Percentiles rank a stretch among this genome's conserved stretches.
phyloP scores from a whole-genome alignment of 2,329 filamentous ascomycete genomes.

The Pseudogymnoascus sp. region DNA sequence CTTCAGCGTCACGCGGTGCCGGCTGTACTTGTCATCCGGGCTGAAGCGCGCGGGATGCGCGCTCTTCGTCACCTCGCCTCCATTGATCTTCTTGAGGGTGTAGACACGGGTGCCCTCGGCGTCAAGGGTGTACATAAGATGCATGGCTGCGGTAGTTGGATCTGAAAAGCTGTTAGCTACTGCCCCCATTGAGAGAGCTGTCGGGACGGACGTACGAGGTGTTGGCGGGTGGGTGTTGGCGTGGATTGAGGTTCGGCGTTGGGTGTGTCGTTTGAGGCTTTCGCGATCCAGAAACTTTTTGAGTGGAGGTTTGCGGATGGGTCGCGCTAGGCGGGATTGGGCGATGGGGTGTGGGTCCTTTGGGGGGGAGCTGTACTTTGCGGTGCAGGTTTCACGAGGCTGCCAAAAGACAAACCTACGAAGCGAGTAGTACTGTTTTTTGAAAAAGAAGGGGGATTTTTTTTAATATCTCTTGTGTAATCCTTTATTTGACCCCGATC shows the following conservation, averaged over 20 bases:
- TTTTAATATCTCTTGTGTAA: neutral
- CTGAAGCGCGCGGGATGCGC: slow-evolving; percentile 95
- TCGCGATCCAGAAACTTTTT: neutral
- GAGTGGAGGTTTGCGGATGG: neutral
- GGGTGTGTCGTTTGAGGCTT: neutral
- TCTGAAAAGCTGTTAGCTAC: neutral
- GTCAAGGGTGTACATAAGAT: slow-evolving; percentile 82
- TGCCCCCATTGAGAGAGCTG: neutral
- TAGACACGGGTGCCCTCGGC: slow-evolving; percentile 78
- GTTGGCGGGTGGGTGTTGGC: neutral
- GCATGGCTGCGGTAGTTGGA: slow-evolving; percentile 37
- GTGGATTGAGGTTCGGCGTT: neutral
- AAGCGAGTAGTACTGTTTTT: neutral
- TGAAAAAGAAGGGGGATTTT: neutral
- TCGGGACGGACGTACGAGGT: neutral
- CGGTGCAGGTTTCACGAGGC: neutral
- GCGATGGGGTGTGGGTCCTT: neutral
- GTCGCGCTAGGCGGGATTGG: neutral
- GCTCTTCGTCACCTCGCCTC: slow-evolving; percentile 84
- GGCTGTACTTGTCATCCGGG: slow-evolving; percentile 97
- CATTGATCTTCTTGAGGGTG: slow-evolving; percentile 84
- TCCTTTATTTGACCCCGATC: neutral
- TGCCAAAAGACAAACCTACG: neutral
- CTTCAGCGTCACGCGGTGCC: slow-evolving; percentile 91
- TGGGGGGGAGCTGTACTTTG: too few species aligned